Evolutionary conservation across 768 basidiomycete species (phyloP).

Genomic region (Tylopilus sp.): DNA sequence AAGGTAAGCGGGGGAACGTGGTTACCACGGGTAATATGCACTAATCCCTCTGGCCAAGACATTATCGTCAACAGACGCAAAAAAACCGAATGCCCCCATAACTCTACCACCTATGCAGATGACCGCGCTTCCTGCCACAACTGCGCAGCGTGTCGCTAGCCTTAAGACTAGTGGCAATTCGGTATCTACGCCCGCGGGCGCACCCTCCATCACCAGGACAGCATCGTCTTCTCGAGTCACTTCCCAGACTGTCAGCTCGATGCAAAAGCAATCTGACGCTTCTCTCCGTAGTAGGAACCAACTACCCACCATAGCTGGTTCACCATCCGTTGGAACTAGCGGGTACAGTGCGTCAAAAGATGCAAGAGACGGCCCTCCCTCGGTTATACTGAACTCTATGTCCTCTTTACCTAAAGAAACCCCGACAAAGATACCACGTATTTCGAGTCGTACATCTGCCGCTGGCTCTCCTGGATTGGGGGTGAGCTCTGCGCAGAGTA

Average conservation of each 20-base stretch:
- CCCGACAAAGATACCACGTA: slow-evolving; percentile 90
- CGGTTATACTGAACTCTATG: slow-evolving; percentile 49
- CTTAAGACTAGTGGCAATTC: slow-evolving; percentile 57
- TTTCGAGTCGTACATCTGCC: slow-evolving; percentile 80
- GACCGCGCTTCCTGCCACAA: slow-evolving; percentile 73
- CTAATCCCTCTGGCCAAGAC: slow-evolving; percentile 49
- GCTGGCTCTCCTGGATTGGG: slow-evolving; percentile 69
- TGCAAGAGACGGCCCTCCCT: slow-evolving; percentile 51
- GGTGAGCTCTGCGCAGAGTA: slow-evolving; percentile 48
- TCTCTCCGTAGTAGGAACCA: slow-evolving; percentile 74
- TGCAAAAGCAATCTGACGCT: slow-evolving; percentile 84
- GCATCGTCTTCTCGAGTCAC: slow-evolving; percentile 60
- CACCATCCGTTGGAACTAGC: slow-evolving; percentile 77
- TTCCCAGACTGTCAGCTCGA: slow-evolving; percentile 80
- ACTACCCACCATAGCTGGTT: slow-evolving; percentile 90
- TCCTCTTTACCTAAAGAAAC: slow-evolving; percentile 70
- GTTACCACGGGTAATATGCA: not conserved
- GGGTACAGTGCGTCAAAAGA: slow-evolving; percentile 53
- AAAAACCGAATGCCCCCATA: slow-evolving; percentile 66
- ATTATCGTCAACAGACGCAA: slow-evolving; percentile 75
- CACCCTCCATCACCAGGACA: slow-evolving; percentile 39
- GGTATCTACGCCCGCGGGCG: slow-evolving; percentile 40
- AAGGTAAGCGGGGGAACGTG: slow-evolving; percentile 58
- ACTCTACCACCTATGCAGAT: slow-evolving; percentile 90
- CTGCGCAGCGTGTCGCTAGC: slow-evolving; percentile 81